Conservation (phyloP, 352 stramenopile genomes). For the Phytophthora podocarpi region DNA sequence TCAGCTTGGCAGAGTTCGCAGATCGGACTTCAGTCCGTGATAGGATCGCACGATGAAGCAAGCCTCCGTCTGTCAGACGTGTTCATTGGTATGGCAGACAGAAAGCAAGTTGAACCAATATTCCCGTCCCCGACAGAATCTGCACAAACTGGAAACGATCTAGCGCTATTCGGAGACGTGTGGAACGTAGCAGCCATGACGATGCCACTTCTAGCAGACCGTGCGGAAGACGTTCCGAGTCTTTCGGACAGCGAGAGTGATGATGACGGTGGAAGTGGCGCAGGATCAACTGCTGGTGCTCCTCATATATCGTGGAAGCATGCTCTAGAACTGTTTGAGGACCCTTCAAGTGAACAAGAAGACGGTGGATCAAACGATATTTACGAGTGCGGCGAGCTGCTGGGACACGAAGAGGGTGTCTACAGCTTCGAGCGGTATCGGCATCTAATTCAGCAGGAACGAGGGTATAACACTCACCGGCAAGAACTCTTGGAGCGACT, state of each 20-base stretch:
- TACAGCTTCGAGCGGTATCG: constrained; percentile 62
- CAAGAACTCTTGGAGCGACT: constrained; percentile 55
- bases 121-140: background rate
- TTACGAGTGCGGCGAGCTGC: constrained; percentile 49
- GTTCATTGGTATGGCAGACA: constrained; percentile 22
- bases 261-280: constrained; percentile 43
- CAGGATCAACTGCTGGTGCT: background rate
- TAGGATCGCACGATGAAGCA: constrained; percentile 18
- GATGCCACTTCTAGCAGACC: constrained; percentile 39
- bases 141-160: background rate
- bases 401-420: constrained; percentile 40
- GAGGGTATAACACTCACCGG: constrained; percentile 54
- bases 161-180: constrained; percentile 36
- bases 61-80: constrained; percentile 32
- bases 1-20: constrained; percentile 36
- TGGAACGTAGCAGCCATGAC: constrained; percentile 46
- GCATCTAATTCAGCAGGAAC: constrained; percentile 63
- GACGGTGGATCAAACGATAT: constrained; percentile 31
- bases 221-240: constrained; percentile 49
- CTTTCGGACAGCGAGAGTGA: constrained; percentile 85
- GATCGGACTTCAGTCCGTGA: constrained; percentile 49
- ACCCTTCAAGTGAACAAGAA: constrained; percentile 36
- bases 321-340: constrained; percentile 28
- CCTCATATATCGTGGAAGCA: constrained; percentile 20
- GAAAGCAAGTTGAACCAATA: constrained; percentile 23